phyloP scores from a whole-genome alignment of 2,329 filamentous ascomycete genomes.

The Botryotinia globosa region DNA sequence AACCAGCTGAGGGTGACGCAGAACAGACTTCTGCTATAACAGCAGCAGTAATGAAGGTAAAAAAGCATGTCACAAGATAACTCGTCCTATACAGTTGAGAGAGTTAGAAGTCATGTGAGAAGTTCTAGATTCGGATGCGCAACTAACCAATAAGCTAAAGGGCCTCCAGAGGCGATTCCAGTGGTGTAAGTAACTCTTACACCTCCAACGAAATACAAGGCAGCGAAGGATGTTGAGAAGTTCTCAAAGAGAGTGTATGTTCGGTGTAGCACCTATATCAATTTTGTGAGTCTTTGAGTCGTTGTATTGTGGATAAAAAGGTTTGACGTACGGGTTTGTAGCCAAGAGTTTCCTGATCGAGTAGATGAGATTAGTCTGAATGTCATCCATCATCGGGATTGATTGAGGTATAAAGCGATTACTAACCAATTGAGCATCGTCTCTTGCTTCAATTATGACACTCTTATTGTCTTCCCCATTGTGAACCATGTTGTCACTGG shows the following conservation, averaged over 20 bases:
- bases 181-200: constrained; percentile 61
- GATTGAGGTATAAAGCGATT: not conserved
- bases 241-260: constrained; percentile 57
- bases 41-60: constrained; percentile 25
- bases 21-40: constrained; percentile 25
- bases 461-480: constrained; percentile 13
- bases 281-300: constrained; percentile 17
- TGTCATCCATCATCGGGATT: not conserved
- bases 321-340: constrained; percentile 50
- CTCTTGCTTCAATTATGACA: constrained; percentile 15
- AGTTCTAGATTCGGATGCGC: constrained; percentile 6
- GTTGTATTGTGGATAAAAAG: not conserved
- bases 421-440: constrained; percentile 21
- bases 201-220: constrained; percentile 59
- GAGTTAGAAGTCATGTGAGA: not conserved
- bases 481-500: constrained; percentile 7
- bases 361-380: constrained; percentile 21
- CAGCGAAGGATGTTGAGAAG: constrained; percentile 58
- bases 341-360: constrained; percentile 46
- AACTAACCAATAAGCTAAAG: constrained; percentile 56
- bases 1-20: constrained; percentile 24
- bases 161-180: constrained; percentile 59
- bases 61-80: constrained; percentile 43
- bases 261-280: constrained; percentile 44
- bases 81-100: constrained; percentile 48